Base-by-base conservation (phyloP, 2,329 filamentous ascomycete species). In the Neofusicoccum cordaticola region DNA sequence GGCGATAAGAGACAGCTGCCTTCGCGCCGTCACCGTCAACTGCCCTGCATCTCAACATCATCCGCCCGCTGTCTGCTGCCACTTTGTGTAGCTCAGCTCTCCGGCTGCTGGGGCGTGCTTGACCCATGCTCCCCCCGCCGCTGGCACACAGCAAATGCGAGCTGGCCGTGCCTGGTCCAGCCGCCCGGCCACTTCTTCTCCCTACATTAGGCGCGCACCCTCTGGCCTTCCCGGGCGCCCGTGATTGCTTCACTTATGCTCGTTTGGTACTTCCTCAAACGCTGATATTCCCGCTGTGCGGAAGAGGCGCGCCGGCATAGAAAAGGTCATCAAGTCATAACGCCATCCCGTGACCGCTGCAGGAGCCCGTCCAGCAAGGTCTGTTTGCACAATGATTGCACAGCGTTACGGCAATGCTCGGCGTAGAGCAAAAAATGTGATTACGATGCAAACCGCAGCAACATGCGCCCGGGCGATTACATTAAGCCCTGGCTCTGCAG, bases 31-130 rank as follows among this genome's bases (percentile, higher is more conserved):
- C 53, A 45, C 17, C 35, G 17, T 45, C 53, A 22, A 34, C 53
- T 22, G 13, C 39, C 31, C 53, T 58, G 53, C 53, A 35, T 13
- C 56, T 47, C 42, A 60, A 47, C 56, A 60, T 60, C 56, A 60
- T 35, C 56, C 41, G 56, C 42, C 41, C 42, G 41, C 31, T 17
- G 42, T 35, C 56, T 35, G 53, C 53, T 60, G 56, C 42, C 42
- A 37, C 42, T 6, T 37, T 45, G 56, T 60, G 56, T 37, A 17
- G 41, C 56, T 19, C 15, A 8, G 56, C n/a, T 13, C 31, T 37
- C n/a, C 13, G 31, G 11, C 39, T 19, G 7, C 53, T 27, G 22
- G 53, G 19, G 19, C 19, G 11, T 52, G 50, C 12, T 37, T 41
- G 13, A 35, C 31, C 17, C 35, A 41, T 17, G 9, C 13, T 15